Conservation (phyloP, 176 grass and related monocot species). For the Rhynchospora pubera region DNA sequence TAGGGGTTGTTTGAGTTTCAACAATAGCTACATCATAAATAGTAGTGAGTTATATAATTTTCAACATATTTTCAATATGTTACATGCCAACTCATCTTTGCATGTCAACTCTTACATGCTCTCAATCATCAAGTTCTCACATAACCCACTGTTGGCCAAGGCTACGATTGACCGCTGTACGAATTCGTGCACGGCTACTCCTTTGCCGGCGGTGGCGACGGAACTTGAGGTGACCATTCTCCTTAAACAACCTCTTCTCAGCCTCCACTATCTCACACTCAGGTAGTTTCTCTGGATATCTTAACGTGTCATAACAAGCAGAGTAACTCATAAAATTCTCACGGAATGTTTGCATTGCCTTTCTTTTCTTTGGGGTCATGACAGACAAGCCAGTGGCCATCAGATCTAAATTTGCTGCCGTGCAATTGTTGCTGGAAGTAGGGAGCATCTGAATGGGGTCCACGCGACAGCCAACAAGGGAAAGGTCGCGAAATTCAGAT, state of each 20-base stretch:
- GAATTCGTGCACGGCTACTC: background rate
- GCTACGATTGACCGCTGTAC: background rate
- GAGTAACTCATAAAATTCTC: slow-evolving; percentile 83
- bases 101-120: background rate
- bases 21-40: background rate
- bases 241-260: slow-evolving; percentile 50
- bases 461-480: slow-evolving; percentile 36
- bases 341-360: slow-evolving; percentile 56
- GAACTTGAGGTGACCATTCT: slow-evolving; percentile 42
- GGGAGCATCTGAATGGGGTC: slow-evolving; percentile 37
- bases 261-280: slow-evolving; percentile 70
- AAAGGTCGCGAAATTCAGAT: slow-evolving; percentile 31
- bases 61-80: background rate
- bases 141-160: background rate
- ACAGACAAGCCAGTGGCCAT: slow-evolving; percentile 33
- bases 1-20: background rate
- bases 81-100: background rate
- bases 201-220: slow-evolving; percentile 9
- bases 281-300: slow-evolving; percentile 45
- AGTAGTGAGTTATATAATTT: background rate
- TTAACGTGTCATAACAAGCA: slow-evolving; percentile 57
- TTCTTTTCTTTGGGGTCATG: slow-evolving; percentile 57
- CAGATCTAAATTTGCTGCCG: slow-evolving; percentile 3
- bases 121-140: background rate
- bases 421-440: slow-evolving; percentile 8